Evolutionary conservation across 768 basidiomycete genomes (phyloP).

Genomic region (Cystobasidium tubakii): DNA sequence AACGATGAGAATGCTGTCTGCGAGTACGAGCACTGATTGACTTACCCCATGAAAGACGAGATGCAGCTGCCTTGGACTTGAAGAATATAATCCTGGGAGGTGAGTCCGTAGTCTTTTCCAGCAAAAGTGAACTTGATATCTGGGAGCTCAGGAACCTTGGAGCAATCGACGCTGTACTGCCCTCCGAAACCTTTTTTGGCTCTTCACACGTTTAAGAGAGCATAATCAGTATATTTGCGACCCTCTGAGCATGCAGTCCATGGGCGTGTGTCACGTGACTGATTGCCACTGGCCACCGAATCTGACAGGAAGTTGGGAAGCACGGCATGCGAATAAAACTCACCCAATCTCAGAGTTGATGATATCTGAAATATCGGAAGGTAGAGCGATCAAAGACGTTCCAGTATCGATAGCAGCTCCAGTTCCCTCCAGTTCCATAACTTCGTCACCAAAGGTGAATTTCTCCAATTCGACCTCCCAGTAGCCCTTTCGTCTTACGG

Average conservation of each 20-base stretch:
- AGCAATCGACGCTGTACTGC: slow-evolving; percentile 66
- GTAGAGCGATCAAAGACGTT: slow-evolving; percentile 87
- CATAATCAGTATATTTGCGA: slow-evolving; percentile 6
- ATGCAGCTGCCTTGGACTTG: slow-evolving; percentile 88
- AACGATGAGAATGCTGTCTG: not conserved
- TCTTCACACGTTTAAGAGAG: not conserved
- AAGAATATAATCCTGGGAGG: slow-evolving; percentile 78
- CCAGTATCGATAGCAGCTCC: slow-evolving; percentile 53
- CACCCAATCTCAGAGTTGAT: slow-evolving; percentile 79
- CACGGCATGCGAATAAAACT: no score
- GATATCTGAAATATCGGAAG: slow-evolving; percentile 94
- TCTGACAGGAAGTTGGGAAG: no score
- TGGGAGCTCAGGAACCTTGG: slow-evolving; percentile 74
- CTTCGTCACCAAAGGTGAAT: slow-evolving; percentile 76
- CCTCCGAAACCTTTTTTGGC: slow-evolving; percentile 65
- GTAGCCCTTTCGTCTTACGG: slow-evolving; percentile 77
- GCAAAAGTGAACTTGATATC: slow-evolving; percentile 74
- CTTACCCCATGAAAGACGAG: slow-evolving; percentile 71
- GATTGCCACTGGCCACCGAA: not conserved
- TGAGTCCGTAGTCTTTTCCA: slow-evolving; percentile 58
- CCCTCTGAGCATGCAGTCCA: no score
- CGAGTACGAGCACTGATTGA: slow-evolving; percentile 46
- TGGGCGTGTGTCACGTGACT: no score
- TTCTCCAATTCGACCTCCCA: slow-evolving; percentile 83
- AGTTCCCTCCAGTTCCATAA: slow-evolving; percentile 82